A percentile compares a stretch with the other conserved stretches of the same genome.
Evolutionary conservation across 495 filamentous ascomycete genomes (phyloP).

Genomic region (Amphirosellinia nigrospora): DNA sequence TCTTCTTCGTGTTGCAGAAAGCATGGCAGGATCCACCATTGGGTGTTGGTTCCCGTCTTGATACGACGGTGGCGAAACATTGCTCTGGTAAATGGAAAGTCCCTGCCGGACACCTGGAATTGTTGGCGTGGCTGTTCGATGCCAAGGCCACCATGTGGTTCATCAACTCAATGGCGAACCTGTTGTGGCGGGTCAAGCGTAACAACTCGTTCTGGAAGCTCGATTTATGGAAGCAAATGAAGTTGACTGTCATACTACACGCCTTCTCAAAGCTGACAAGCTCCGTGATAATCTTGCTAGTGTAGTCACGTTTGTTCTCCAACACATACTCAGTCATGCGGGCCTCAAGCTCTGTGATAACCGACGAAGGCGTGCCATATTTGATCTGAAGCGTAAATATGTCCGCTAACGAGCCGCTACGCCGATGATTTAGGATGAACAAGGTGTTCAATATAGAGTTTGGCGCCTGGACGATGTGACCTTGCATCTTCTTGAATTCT

Average conservation of each 20-base stretch:
- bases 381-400: constrained; percentile 83
- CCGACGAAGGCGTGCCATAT: constrained; percentile 85
- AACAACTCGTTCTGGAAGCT: constrained; percentile 90
- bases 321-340: constrained; percentile 86
- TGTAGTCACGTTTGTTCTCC: constrained; percentile 90
- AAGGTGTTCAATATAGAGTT: constrained; percentile 92
- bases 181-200: constrained; percentile 88
- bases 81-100: constrained; percentile 58
- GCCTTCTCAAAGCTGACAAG: constrained; percentile 67
- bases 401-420: constrained; percentile 88
- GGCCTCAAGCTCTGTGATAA: constrained; percentile 83
- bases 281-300: constrained; percentile 88
- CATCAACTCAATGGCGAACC: constrained; percentile 95
- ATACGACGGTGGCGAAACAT: constrained; percentile 43
- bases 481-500: constrained; percentile 98
- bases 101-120: constrained; percentile 65
- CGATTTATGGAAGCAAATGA: constrained; percentile 97
- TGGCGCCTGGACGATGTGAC: constrained; percentile 92
- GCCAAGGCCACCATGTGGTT: constrained; percentile 79
- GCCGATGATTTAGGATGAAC: constrained; percentile 93
- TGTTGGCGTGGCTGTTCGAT: constrained; percentile 86
- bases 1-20: constrained; percentile 37
- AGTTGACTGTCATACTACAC: constrained; percentile 79
- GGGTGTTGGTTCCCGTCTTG: constrained; percentile 24
- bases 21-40: constrained; percentile 33